Evolutionary conservation across 257 asterid species (phyloP).

Genomic region (Ajuga chamaepitys): DNA sequence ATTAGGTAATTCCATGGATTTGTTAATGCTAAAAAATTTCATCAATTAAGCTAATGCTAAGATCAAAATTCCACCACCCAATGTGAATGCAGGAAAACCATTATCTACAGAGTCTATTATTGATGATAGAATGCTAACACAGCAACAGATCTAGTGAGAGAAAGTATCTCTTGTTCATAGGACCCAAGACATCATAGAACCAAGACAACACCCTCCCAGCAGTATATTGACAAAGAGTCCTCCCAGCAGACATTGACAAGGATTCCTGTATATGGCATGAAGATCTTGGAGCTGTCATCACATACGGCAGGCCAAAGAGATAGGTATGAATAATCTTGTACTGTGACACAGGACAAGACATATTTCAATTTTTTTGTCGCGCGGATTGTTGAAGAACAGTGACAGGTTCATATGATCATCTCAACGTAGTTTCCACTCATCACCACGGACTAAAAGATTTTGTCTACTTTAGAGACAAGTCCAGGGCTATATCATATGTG

Average conservation of each 20-base stretch:
- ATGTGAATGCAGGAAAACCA: too few relatives aligned
- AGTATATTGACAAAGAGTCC: neutral
- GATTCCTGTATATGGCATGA: neutral
- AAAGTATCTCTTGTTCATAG: too few relatives aligned
- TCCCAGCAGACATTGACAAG: too few relatives aligned
- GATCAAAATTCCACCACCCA: too few relatives aligned
- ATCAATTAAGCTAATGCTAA: too few relatives aligned
- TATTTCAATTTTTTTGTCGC: neutral
- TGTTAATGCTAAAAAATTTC: neutral
- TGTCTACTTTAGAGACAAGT: neutral
- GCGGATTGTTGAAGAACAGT: neutral
- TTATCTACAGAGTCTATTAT: too few relatives aligned
- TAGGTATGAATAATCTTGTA: neutral
- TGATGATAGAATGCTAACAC: too few relatives aligned
- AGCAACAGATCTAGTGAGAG: too few relatives aligned
- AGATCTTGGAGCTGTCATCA: neutral
- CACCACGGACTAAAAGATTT: neutral
- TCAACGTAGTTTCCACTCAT: neutral
- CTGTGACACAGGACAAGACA: too few relatives aligned
- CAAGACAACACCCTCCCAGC: too few relatives aligned
- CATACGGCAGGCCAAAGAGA: neutral
- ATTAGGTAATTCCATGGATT: neutral
- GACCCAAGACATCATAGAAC: too few relatives aligned
- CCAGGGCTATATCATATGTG: neutral
- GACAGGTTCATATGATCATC: neutral